phyloP scores from a whole-genome alignment of 139 green algal genomes.

The Zygnema cylindricum region DNA sequence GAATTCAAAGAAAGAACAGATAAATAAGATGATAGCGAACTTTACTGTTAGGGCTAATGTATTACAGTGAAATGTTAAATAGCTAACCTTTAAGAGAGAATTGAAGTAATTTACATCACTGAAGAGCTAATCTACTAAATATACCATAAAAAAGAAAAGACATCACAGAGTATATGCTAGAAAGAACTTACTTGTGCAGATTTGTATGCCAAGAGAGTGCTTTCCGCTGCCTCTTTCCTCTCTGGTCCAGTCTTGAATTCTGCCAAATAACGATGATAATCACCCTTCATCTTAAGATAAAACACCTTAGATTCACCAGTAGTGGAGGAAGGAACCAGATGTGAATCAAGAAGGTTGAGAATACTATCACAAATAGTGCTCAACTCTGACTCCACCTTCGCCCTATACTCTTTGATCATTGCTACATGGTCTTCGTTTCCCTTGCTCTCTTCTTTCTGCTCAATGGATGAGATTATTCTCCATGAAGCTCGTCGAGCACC shows the following conservation, averaged over 20 bases:
- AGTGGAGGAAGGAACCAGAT: slow-evolving; percentile 61
- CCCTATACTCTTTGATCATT: slow-evolving; percentile 65
- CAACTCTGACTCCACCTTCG: slow-evolving; percentile 66
- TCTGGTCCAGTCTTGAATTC: slow-evolving; percentile 67
- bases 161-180: background rate
- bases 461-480: slow-evolving; percentile 69
- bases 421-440: slow-evolving; percentile 58
- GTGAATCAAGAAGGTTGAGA: slow-evolving; percentile 61
- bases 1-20: slow-evolving; percentile 1
- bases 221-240: slow-evolving; percentile 62
- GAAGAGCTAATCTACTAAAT: no score
- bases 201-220: slow-evolving; percentile 65
- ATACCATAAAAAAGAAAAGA: background rate
- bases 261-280: slow-evolving; percentile 70
- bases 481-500: slow-evolving; percentile 67
- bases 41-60: no score
- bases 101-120: no score
- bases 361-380: slow-evolving; percentile 63
- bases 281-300: slow-evolving; percentile 72
- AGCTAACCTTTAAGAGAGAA: no score
- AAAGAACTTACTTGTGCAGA: slow-evolving; percentile 49
- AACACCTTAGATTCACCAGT: slow-evolving; percentile 70
- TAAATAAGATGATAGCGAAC: no score
- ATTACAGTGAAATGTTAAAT: no score
- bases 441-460: slow-evolving; percentile 67